Base-by-base conservation (phyloP, 768 basidiomycete genomes). In the Pleurotus tuoliensis region DNA sequence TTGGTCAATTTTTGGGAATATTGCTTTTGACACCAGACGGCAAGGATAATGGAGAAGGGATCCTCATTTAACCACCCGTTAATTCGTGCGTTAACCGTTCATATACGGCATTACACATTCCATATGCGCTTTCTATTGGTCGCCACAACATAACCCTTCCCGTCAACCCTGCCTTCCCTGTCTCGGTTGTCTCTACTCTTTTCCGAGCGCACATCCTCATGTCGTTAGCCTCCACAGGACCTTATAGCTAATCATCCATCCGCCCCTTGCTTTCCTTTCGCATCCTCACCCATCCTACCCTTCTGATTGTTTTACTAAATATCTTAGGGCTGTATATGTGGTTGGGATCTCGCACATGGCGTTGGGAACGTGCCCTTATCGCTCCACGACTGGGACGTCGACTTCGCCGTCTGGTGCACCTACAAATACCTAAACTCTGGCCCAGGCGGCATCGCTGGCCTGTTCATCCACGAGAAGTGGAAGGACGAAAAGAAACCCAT, bases 351-450 rank as follows among this genome's bases (percentile, higher is more conserved):
- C 13, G 97, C 97, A 6, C 97, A 99, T 71, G 96, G 90, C 5
- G 81, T 87, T 45, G 97, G 96, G 47, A 99, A 99, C 70, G 92
- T 98, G 37, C 90, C 92, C 38, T 72, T 96, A 63, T 76, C 82
- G 47, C 76, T 99, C 61, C 92, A 96, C 69, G 90, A 94, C 58
- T 99, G 97, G 96, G 76, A 82, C 62, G 89, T 92, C 63, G 97
- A 99, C 70, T 98, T 98, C 68, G 97, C 96, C 3, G 95, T 95
- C 37, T 98, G 96, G 93, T 99, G 97, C 70, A 90, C 94, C 30
- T 99, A 98, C 81, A 98, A 92, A 74, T 99, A 98, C 69, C 82
- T 98, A 58, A 98, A 98, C 73, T 89, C 94, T 15, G 93, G 96
- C 4, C 94, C 97, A 9, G 96, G 96, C 18, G 93, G 90, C n/a